Percentiles rank a stretch among this genome's conserved stretches.
phyloP scores from a whole-genome alignment of 116 monocot species.

The Dioscorea cayenensis region DNA sequence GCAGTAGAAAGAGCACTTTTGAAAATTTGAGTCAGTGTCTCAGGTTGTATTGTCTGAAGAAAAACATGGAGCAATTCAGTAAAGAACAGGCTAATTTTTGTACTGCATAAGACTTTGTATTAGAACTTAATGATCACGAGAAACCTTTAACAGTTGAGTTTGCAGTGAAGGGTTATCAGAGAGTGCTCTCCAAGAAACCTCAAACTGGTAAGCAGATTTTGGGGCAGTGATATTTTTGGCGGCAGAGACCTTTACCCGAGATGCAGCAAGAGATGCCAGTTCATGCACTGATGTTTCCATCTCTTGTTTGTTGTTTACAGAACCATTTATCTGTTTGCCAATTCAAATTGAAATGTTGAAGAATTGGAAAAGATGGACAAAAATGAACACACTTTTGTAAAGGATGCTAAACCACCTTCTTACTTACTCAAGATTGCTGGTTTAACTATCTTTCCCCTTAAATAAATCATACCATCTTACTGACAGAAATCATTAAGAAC shows the following conservation, averaged over 20 bases:
- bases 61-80: not conserved
- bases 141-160: constrained; percentile 68
- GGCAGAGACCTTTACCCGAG: constrained; percentile 26
- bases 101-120: not conserved
- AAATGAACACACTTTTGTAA: too few relatives aligned
- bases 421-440: too few relatives aligned
- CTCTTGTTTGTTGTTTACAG: constrained; percentile 14
- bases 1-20: constrained; percentile 83
- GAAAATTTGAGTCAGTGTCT: constrained; percentile 70
- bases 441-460: too few relatives aligned
- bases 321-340: not conserved
- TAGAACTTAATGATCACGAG: constrained; percentile 4
- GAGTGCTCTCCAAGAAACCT: constrained; percentile 79
- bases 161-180: constrained; percentile 56
- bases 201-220: constrained; percentile 90
- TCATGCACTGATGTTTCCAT: constrained; percentile 36
- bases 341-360: not conserved
- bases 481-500: too few relatives aligned
- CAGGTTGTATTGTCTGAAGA: constrained; percentile 57
- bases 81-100: not conserved
- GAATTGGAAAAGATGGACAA: not conserved
- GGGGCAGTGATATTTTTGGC: constrained; percentile 49
- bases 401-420: too few relatives aligned
- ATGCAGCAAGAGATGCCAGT: constrained; percentile 61
- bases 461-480: too few relatives aligned